Evolutionary conservation across 441 rosid genomes (phyloP), one percentile per base, ranked within the genome.

Genomic region (Bocquillonia castaneifolia): DNA sequence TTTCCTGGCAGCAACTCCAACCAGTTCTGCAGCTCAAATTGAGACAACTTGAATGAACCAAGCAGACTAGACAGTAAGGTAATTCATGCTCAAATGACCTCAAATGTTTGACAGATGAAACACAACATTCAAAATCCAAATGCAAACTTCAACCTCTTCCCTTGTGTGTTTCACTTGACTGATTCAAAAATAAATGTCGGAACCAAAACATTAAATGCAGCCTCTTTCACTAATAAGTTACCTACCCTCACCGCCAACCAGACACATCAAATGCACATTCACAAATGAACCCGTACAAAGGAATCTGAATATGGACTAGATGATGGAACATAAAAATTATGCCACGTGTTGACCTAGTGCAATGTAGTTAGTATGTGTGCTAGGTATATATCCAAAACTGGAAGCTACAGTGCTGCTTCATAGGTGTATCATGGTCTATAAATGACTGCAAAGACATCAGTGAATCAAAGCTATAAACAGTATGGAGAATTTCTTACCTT

Each of bases 1-100:
- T 83, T 91, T 34, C 99, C 97, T 0, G 97, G 96, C 29, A 94
- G 82, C 59, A 91, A 81, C 75, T 91, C 88, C 73, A 87, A 73
- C 97, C 96, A 91, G 67, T 77, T 85, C 96, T 94, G 87, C 74
- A 74, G 15, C 63, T 28, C 22, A 70, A 75, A 52, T 44, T 31
- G 6, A 10, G 63, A 65, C 29, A 47, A 14, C 13, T 42, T 23
- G 10, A 15, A 37, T 22, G 31, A 37, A 52, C 56, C 12, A 13
- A 22, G 25, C 4, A 10, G 36, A 58, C 6, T 1, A n/a, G n/a
- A n/a, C n/a, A n/a, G n/a, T 0, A 13, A 34, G 39, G 25, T 20
- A 1, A 42, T 58, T 17, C 28, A 31, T 28, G 26, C 23, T 39
- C 28, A 18, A 39, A 51, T 55, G 5, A n/a, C 22, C 44, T 37